Percentiles rank a stretch among this genome's conserved stretches.
Evolutionary conservation across 805 yeast genomes (phyloP).

Genomic region (Zygosaccharomyces siamensis): DNA sequence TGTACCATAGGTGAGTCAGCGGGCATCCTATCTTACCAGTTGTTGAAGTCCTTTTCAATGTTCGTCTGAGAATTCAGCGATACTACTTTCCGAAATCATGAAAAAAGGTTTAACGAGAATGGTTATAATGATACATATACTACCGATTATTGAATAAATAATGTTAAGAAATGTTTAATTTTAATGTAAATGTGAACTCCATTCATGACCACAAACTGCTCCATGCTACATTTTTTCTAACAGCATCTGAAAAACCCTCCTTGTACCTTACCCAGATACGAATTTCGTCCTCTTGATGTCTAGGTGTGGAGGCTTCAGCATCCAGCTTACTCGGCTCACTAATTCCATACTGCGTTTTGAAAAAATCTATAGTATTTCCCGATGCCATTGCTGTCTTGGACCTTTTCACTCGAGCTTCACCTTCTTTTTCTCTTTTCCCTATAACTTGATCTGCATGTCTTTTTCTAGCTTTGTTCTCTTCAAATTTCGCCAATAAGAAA

Average conservation of each 20-base stretch:
- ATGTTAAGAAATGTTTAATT: neutral
- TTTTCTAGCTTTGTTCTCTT: conserved; percentile 31
- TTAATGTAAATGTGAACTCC: neutral
- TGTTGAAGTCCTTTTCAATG: neutral
- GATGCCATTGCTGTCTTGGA: conserved; percentile 19
- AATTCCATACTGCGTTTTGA: conserved; percentile 42
- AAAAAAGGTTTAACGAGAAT: neutral
- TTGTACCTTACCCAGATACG: conserved; percentile 84
- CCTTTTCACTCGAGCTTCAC: conserved; percentile 21
- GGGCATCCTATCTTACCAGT: neutral
- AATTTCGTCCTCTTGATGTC: conserved; percentile 27
- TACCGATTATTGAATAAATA: neutral
- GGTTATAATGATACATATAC: neutral
- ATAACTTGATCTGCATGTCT: conserved; percentile 28
- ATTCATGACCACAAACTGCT: conserved; percentile 44
- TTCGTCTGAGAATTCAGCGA: neutral
- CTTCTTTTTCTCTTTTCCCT: conserved; percentile 15
- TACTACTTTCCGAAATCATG: neutral
- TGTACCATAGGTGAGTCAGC: neutral
- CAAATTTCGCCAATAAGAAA: conserved; percentile 29
- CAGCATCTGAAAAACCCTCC: conserved; percentile 92
- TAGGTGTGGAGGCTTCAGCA: neutral
- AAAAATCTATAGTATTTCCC: conserved; percentile 35
- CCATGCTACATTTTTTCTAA: conserved; percentile 79
- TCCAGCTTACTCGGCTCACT: neutral